Percentiles rank a stretch among this genome's conserved stretches.
These are phyloP conservation scores for Lentinus brumalis DNA, from an alignment of 768 basidiomycete genomes.

Conservation along the genomic window DNA sequence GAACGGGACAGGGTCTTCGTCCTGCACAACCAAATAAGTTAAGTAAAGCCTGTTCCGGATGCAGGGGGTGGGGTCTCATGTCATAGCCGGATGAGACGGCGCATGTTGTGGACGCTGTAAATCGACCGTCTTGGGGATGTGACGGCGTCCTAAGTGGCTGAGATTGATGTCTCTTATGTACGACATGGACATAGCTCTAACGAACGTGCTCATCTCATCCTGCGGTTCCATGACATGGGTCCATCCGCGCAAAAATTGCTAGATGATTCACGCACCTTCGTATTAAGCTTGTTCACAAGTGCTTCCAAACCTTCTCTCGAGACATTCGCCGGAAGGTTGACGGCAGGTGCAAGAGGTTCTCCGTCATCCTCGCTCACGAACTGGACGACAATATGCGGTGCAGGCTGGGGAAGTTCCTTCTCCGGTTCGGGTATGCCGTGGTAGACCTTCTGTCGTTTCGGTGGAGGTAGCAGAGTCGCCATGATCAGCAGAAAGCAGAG, in stretches of 20 bases:
- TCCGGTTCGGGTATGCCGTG: conserved; percentile 72
- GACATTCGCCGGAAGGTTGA: conserved; percentile 88
- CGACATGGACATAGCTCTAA: too few relatives aligned
- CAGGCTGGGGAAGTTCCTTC: conserved; percentile 45
- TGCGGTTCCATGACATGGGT: conserved; percentile 14
- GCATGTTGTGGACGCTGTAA: too few relatives aligned
- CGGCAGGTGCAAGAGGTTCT: conserved; percentile 76
- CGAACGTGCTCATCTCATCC: neutral
- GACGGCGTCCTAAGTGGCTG: neutral
- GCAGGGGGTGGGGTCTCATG: neutral
- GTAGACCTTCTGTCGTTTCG: conserved; percentile 84
- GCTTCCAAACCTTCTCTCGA: conserved; percentile 81
- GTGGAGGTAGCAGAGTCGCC: conserved; percentile 86
- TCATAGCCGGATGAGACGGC: neutral
- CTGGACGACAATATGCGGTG: conserved; percentile 83
- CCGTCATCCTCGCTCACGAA: conserved; percentile 92
- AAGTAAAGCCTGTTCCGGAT: neutral
- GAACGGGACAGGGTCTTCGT: conserved; percentile 91
- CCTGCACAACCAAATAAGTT: conserved; percentile 37
- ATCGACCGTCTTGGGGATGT: too few relatives aligned
- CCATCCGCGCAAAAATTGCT: conserved; percentile 5
- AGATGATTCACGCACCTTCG: conserved; percentile 52
- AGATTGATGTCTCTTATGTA: neutral
- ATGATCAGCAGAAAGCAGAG: conserved; percentile 40
- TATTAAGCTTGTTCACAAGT: conserved; percentile 85